Percentiles rank a stretch among this genome's conserved stretches.
These are phyloP conservation scores for Metarhizium anisopliae DNA, from an alignment of 2,329 filamentous ascomycete genomes.

Conservation along the genomic window DNA sequence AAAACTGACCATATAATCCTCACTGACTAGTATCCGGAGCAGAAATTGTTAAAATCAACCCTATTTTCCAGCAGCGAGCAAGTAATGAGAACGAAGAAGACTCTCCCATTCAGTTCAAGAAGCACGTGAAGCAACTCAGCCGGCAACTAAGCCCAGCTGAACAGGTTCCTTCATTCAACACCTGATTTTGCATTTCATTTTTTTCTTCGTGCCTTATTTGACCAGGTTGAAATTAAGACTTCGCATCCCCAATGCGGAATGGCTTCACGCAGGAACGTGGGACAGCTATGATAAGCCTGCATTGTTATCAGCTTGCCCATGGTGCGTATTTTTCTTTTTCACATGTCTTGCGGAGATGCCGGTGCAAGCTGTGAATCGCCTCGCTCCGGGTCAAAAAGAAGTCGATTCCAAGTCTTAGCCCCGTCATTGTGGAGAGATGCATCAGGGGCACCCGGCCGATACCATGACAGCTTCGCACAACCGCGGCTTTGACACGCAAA, in stretches of 20 bases:
- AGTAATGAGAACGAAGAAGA: too few species aligned
- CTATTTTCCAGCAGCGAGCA: too few species aligned
- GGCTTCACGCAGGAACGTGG: not conserved
- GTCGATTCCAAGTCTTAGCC: not conserved
- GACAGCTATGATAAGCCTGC: not conserved
- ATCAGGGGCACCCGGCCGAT: not conserved
- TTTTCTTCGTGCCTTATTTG: too few species aligned
- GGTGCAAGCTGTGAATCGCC: not conserved
- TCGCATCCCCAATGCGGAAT: not conserved
- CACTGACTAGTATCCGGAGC: too few species aligned
- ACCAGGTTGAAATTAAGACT: not conserved
- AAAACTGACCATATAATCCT: too few species aligned
- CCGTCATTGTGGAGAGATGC: slow-evolving; percentile 1
- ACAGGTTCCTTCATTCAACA: too few species aligned
- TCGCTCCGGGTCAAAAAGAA: not conserved
- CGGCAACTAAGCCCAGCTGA: too few species aligned
- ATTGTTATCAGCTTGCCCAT: not conserved
- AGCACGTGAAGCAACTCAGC: too few species aligned
- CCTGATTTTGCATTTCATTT: too few species aligned
- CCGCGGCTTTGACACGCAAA: not conserved
- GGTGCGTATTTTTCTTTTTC: not conserved
- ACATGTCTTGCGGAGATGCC: not conserved
- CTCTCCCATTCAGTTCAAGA: not conserved
- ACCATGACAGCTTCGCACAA: not conserved
- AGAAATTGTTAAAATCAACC: too few species aligned